Evolutionary conservation across 2,329 filamentous ascomycete species (phyloP).

Genomic region (Colletotrichum sansevieriae): DNA sequence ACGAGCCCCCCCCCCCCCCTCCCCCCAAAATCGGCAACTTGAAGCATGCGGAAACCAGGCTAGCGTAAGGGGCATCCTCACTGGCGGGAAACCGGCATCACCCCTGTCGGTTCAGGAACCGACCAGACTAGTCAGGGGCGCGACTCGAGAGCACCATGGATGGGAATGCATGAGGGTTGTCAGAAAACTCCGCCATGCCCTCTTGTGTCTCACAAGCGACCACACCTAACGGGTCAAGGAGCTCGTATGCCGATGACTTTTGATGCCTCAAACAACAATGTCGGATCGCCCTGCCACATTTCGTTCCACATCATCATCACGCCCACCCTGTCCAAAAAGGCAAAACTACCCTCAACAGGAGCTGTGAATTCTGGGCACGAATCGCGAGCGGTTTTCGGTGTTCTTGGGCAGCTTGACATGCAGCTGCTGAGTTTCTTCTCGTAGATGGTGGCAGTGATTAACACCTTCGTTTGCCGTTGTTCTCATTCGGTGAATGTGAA

Average conservation of each 20-base stretch:
- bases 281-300: neutral
- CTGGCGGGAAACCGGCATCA: neutral
- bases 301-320: neutral
- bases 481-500: no score
- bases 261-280: neutral
- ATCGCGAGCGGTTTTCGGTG: no score
- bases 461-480: no score
- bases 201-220: constrained; percentile 4
- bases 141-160: neutral
- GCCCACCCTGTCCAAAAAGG: neutral
- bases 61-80: constrained; percentile 6
- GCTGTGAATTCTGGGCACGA: no score
- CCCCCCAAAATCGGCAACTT: neutral
- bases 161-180: constrained; percentile 8
- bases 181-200: constrained; percentile 2
- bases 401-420: no score
- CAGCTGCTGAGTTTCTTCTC: no score
- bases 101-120: neutral
- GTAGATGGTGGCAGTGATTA: no score
- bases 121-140: neutral
- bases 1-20: neutral
- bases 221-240: constrained; percentile 9
- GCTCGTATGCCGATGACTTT: neutral
- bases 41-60: constrained; percentile 9
- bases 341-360: neutral